phyloP scores from a whole-genome alignment of 2,329 filamentous ascomycete species.

The Neonectria hederae region DNA sequence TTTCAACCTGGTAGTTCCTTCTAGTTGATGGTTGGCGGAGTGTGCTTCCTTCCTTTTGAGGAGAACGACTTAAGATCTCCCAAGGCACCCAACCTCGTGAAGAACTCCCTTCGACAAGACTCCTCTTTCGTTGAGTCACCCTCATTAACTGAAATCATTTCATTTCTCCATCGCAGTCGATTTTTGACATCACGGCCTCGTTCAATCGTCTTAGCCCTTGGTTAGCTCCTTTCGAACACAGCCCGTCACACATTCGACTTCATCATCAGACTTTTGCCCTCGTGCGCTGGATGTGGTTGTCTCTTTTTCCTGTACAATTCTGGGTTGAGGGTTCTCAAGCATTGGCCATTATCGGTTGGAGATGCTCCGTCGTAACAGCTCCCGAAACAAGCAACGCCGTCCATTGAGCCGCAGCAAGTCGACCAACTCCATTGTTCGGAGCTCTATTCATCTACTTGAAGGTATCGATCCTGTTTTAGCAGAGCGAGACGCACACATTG shows the following conservation, averaged over 20 bases:
- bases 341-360: slow-evolving; percentile 24
- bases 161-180: slow-evolving; percentile 15
- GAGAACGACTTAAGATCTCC: not conserved
- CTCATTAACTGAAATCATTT: slow-evolving; percentile 18
- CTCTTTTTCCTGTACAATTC: not conserved
- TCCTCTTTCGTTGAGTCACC: not conserved
- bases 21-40: not conserved
- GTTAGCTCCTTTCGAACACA: not conserved
- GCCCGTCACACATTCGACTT: not conserved
- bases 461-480: slow-evolving; percentile 60
- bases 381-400: slow-evolving; percentile 52
- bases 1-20: not conserved
- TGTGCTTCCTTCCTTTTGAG: not conserved
- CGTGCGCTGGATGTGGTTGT: not conserved
- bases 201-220: slow-evolving; percentile 1
- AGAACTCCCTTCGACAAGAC: not conserved
- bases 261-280: slow-evolving; percentile 1
- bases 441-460: slow-evolving; percentile 55
- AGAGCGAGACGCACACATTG: slow-evolving; percentile 68
- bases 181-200: not conserved
- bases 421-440: slow-evolving; percentile 54
- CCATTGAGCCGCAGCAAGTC: slow-evolving; percentile 63
- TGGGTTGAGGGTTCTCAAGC: not conserved
- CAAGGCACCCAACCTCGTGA: not conserved
- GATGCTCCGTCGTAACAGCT: slow-evolving; percentile 63